Conservation (phyloP, 768 basidiomycete species). For the Sutorius australiensis region DNA sequence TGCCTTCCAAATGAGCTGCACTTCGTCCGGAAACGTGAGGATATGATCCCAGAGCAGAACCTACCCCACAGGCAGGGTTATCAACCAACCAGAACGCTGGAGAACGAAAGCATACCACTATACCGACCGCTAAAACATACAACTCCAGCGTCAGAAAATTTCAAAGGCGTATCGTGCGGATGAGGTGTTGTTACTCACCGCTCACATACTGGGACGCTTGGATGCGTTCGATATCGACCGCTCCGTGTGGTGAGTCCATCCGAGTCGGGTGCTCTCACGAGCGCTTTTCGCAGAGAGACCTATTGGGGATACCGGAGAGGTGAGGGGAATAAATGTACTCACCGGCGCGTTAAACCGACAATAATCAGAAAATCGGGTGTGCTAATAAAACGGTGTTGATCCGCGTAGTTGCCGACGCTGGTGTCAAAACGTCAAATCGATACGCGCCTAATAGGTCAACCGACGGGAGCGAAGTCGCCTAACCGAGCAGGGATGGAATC, state of each 20-base stretch:
- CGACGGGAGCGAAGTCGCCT: neutral
- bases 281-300: neutral
- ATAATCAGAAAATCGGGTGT: neutral
- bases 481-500: neutral
- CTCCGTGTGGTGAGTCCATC: constrained; percentile 5
- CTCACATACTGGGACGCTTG: constrained; percentile 23
- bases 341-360: neutral
- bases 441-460: neutral
- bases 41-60: constrained; percentile 34
- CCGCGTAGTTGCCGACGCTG: constrained; percentile 4
- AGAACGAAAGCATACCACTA: constrained; percentile 18
- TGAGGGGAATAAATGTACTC: neutral
- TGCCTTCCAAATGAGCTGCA: constrained; percentile 32
- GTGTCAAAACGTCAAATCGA: neutral
- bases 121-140: constrained; percentile 16
- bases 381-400: constrained; percentile 16
- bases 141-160: neutral
- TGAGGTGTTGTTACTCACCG: constrained; percentile 13
- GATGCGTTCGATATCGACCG: constrained; percentile 4
- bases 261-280: neutral
- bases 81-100: neutral
- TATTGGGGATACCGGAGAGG: neutral
- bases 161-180: neutral
- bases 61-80: constrained; percentile 11
- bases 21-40: constrained; percentile 34